Evolutionary conservation across 2,329 filamentous ascomycete genomes (phyloP).

Genomic region (Lachnellula occidentalis): DNA sequence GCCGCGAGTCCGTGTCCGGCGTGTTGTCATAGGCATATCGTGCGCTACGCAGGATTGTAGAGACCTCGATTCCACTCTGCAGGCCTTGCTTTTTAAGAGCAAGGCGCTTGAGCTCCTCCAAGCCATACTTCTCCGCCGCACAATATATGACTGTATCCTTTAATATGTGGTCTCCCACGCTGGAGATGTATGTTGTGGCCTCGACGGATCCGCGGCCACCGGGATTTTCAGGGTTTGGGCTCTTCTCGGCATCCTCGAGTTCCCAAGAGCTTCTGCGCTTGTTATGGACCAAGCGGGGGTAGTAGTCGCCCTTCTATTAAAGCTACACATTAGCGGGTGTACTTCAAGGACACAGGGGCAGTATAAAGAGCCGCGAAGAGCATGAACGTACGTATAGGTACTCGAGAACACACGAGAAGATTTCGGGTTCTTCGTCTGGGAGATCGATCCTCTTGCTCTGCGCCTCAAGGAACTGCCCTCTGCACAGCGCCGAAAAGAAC

Average conservation of each 20-base stretch:
- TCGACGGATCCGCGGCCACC: conserved; percentile 56
- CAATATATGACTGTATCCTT: conserved; percentile 93
- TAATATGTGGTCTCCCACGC: conserved; percentile 61
- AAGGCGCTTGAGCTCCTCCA: conserved; percentile 79
- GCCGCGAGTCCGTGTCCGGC: conserved; percentile 82
- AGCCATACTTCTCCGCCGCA: conserved; percentile 74
- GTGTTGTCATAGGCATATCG: conserved; percentile 86
- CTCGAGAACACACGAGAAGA: conserved; percentile 85
- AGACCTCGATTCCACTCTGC: conserved; percentile 87
- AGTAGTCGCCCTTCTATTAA: conserved; percentile 74
- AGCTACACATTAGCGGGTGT: background rate
- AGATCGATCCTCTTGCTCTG: conserved; percentile 68
- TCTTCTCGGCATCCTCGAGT: conserved; percentile 58
- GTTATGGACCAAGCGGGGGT: conserved; percentile 75
- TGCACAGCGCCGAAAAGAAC: conserved; percentile 66
- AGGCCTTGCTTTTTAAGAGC: conserved; percentile 85
- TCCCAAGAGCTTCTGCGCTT: conserved; percentile 76
- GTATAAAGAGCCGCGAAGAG: background rate
- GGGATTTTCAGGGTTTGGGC: conserved; percentile 12
- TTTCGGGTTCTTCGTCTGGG: conserved; percentile 80
- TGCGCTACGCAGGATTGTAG: conserved; percentile 80
- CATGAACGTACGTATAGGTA: conserved; percentile 48
- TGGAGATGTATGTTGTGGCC: conserved; percentile 64
- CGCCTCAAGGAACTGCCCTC: conserved; percentile 56
- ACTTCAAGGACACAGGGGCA: background rate